Percentiles rank a stretch among this genome's conserved stretches.
Evolutionary conservation across 345 rosid genomes (phyloP).

Genomic region (Euphorbia lathyris): DNA sequence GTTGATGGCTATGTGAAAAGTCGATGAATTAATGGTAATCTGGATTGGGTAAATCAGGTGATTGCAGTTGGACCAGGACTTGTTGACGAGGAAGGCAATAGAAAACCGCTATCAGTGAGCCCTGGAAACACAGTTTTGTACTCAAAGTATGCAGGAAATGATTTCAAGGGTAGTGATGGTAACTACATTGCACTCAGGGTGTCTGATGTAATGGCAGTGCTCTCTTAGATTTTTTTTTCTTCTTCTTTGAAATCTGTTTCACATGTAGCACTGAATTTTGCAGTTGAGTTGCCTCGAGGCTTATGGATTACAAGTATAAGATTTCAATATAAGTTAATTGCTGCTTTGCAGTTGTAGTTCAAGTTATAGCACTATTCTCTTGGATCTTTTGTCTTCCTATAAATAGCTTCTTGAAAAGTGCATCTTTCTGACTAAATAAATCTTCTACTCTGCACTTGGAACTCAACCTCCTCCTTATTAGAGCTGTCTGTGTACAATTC

Average conservation of each 20-base stretch:
- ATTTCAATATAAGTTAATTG: slow-evolving; percentile 11
- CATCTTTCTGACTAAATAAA: background rate
- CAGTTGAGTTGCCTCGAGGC: slow-evolving; percentile 22
- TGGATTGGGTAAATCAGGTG: slow-evolving; percentile 45
- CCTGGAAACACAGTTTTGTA: slow-evolving; percentile 77
- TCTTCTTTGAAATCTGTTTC: background rate
- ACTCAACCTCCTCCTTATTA: too few relatives aligned
- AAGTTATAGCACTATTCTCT: background rate
- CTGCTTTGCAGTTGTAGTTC: background rate
- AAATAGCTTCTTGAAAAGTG: too few relatives aligned
- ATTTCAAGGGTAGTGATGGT: slow-evolving; percentile 78
- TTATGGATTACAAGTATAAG: slow-evolving; percentile 21
- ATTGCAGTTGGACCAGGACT: slow-evolving; percentile 82
- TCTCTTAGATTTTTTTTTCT: slow-evolving; percentile 51
- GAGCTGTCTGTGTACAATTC: too few relatives aligned
- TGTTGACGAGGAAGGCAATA: slow-evolving; percentile 74
- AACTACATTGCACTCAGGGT: slow-evolving; percentile 80
- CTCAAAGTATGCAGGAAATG: slow-evolving; percentile 92
- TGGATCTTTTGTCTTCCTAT: background rate
- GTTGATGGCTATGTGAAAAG: background rate
- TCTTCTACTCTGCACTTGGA: background rate
- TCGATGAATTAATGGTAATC: background rate
- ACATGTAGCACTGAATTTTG: slow-evolving; percentile 28
- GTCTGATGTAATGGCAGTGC: slow-evolving; percentile 89
- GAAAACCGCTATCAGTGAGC: slow-evolving; percentile 43